phyloP scores from a whole-genome alignment of 169 alveolate genomes.

The Babesia gibsoni region DNA sequence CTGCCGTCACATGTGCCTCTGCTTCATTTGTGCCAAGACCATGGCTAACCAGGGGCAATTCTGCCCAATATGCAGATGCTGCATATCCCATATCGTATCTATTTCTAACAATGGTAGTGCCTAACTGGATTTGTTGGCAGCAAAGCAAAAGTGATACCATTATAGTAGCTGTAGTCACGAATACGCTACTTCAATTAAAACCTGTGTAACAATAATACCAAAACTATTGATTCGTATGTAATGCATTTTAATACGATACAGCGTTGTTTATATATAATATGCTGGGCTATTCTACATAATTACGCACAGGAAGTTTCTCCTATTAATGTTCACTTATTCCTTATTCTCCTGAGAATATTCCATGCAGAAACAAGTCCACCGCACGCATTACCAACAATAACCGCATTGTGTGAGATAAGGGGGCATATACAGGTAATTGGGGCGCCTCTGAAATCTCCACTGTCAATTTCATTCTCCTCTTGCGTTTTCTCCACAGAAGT shows the following conservation, averaged over 20 bases:
- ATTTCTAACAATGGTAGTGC: slow-evolving; percentile 1
- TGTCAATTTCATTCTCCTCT: background rate
- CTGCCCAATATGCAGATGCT: slow-evolving; percentile 61
- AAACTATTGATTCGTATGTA: too few species aligned
- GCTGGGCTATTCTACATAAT: too few species aligned
- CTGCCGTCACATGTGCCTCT: slow-evolving; percentile 58
- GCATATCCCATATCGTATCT: slow-evolving; percentile 38
- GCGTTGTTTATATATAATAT: too few species aligned
- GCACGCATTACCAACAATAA: slow-evolving; percentile 54
- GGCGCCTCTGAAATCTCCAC: slow-evolving; percentile 53
- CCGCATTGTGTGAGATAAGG: slow-evolving; percentile 44
- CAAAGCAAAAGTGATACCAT: too few species aligned
- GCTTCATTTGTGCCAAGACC: slow-evolving; percentile 34
- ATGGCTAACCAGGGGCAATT: background rate
- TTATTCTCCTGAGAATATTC: slow-evolving; percentile 13
- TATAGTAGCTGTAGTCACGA: too few species aligned
- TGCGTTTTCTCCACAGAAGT: background rate
- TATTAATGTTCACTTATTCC: background rate
- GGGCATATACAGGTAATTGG: slow-evolving; percentile 56
- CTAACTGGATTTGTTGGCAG: too few species aligned
- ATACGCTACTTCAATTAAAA: too few species aligned
- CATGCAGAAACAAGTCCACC: slow-evolving; percentile 50
- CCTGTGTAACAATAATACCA: too few species aligned
- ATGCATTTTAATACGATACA: too few species aligned
- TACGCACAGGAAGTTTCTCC: background rate